Evolutionary conservation across 2,329 filamentous ascomycete genomes (phyloP).

Genomic region (Aspergillus sp.): DNA sequence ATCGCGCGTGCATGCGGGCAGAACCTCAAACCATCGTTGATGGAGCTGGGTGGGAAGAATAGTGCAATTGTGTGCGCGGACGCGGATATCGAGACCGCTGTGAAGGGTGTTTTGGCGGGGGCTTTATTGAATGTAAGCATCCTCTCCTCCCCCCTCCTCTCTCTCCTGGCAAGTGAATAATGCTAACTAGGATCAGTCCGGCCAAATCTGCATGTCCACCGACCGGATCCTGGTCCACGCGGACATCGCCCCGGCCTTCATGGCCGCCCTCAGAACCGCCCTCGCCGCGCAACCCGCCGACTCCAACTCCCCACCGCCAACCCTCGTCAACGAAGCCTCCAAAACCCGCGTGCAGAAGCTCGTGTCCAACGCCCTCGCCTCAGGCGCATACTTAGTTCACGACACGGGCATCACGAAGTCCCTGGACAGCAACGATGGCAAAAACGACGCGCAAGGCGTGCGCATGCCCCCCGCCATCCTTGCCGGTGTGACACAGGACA

Average conservation of each 20-base stretch:
- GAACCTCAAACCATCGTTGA: conserved; percentile 65
- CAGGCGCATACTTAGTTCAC: conserved; percentile 25
- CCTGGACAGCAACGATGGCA: not conserved
- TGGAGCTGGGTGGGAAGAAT: conserved; percentile 78
- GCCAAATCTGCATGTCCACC: conserved; percentile 78
- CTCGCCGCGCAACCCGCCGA: conserved; percentile 24
- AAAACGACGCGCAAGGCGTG: conserved; percentile 13
- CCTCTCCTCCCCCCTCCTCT: not conserved
- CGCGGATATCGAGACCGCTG: conserved; percentile 61
- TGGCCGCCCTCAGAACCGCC: conserved; percentile 39
- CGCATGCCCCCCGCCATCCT: conserved; percentile 58
- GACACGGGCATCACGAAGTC: conserved; percentile 6
- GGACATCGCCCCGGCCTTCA: conserved; percentile 46
- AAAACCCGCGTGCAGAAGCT: conserved; percentile 35
- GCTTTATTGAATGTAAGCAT: conserved; percentile 25
- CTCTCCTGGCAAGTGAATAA: not conserved
- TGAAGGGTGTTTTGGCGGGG: conserved; percentile 25
- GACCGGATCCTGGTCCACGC: conserved; percentile 61
- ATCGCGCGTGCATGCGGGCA: conserved; percentile 60
- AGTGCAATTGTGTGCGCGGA: conserved; percentile 70
- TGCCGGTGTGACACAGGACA: conserved; percentile 55
- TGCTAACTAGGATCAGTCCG: conserved; percentile 40
- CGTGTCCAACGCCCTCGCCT: conserved; percentile 20
- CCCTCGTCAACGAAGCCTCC: conserved; percentile 38
- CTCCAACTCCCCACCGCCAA: conserved; percentile 27